Conservation (phyloP, 2,329 filamentous ascomycete genomes). For the Sordariomycetes sp. region DNA sequence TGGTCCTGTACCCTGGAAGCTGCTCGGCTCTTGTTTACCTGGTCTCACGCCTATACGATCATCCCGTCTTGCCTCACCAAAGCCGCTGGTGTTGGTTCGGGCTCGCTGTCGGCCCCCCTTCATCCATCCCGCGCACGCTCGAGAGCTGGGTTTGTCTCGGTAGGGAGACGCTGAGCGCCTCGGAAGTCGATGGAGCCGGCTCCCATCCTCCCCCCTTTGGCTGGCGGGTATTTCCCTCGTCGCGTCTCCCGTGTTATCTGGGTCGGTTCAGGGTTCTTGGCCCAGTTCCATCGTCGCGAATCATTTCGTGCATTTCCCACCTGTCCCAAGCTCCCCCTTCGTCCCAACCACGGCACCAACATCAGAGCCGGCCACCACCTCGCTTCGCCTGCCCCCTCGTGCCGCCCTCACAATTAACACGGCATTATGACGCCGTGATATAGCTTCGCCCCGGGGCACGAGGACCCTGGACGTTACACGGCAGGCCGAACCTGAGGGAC, state of each 20-base stretch:
- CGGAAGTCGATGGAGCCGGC: neutral
- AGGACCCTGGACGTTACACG: slow-evolving; percentile 5
- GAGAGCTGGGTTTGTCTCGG: neutral
- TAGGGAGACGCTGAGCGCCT: neutral
- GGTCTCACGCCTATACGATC: neutral
- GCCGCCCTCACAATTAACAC: neutral
- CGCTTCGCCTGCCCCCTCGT: neutral
- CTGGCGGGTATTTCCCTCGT: neutral
- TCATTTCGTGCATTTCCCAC: neutral
- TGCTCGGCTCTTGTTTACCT: neutral
- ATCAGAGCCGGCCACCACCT: neutral
- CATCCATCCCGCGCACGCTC: neutral
- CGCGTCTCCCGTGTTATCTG: neutral
- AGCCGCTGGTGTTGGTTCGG: neutral
- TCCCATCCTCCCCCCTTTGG: no score
- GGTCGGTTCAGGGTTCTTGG: neutral
- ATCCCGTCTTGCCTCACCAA: neutral
- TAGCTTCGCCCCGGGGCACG: neutral
- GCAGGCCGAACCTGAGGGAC: neutral
- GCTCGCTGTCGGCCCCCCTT: neutral
- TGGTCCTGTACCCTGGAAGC: neutral
- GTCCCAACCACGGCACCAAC: neutral
- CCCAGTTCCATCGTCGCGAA: neutral
- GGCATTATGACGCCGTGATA: neutral
- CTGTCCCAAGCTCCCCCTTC: neutral